Evolutionary conservation across 1,139 yeast species (phyloP).

Genomic region (Hyphopichia fennica): DNA sequence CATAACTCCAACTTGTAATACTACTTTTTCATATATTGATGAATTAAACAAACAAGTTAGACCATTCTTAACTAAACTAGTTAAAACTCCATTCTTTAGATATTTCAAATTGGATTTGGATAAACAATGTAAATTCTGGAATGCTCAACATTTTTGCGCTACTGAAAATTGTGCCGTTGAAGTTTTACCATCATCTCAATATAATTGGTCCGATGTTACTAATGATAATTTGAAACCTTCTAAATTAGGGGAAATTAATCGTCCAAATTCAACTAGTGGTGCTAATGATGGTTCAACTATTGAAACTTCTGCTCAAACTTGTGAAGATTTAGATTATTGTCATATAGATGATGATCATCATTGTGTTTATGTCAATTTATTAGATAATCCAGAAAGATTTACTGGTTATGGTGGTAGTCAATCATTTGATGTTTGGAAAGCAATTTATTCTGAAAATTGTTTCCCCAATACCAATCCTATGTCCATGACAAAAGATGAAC

Average conservation of each 20-base stretch:
- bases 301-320: constrained; percentile 21
- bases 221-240: constrained; percentile 77
- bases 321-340: constrained; percentile 52
- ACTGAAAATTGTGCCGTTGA: constrained; percentile 95
- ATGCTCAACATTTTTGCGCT: constrained; percentile 82
- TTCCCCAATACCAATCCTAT: constrained; percentile 56
- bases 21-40: constrained; percentile 49
- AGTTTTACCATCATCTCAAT: constrained; percentile 43
- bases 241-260: constrained; percentile 54
- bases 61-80: constrained; percentile 56
- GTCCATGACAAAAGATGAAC: constrained; percentile 35
- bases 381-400: constrained; percentile 91
- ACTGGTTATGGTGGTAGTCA: constrained; percentile 96
- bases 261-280: constrained; percentile 16
- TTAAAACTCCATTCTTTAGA: constrained; percentile 73
- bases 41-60: constrained; percentile 33
- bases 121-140: constrained; percentile 87
- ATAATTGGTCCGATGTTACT: constrained; percentile 61
- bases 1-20: constrained; percentile 48
- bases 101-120: constrained; percentile 85
- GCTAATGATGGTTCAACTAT: constrained; percentile 15
- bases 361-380: constrained; percentile 80
- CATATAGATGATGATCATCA: constrained; percentile 60
- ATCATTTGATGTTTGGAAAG: constrained; percentile 89
- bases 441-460: constrained; percentile 90